Evolutionary conservation across 257 asterid species (phyloP), one percentile per base, ranked within the genome.

Genomic region (Eucommia ulmoides): DNA sequence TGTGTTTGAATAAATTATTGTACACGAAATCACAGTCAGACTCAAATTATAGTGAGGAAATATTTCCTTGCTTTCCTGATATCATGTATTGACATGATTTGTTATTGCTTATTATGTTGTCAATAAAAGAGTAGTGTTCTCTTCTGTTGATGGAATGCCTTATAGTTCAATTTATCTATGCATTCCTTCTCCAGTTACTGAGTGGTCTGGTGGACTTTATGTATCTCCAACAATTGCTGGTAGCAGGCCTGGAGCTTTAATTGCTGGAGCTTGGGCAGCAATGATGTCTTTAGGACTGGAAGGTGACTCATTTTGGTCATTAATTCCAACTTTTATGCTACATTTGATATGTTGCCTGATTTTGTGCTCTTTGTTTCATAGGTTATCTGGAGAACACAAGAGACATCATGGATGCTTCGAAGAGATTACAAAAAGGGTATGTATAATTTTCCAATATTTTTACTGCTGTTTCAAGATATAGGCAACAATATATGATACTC

Each of bases 261-360:
- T 91, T 65, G 96, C 96, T 18, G 99, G 99, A 26, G 99, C 96
- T 59, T 91, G 99, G 99, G 96, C 96, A 6, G 93, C 99, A 44
- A 83, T 91, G 96, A 79, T 91, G 78, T 79, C 94, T 56, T 71
- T 91, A n/a, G 99, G 99, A 54, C 59, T 76, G 24, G 95, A 91
- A 86, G 99, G 98, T 80, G 42, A 51, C 15, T 47, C 38, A 55
- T 38, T 48, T 29, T 23, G 33, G 8, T 50, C 24, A 19, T 33
- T 41, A 25, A n/a, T 24, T 52, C 51, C 33, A 51, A 57, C 55
- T 45, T 22, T 42, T 50, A 18, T 51, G 11, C 19, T 45, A 45
- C 55, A 14, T 50, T 53, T 59, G 33, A 38, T 51, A 66, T 53
- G 49, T 65, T 23, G 50, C 21, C 63, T 53, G 58, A 65, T 41